Percentiles rank a stretch among this genome's conserved stretches.
These are phyloP conservation scores for Coelomomyces lativittatus DNA, from an alignment of 371 early-diverging fungal species.

Conservation along the genomic window DNA sequence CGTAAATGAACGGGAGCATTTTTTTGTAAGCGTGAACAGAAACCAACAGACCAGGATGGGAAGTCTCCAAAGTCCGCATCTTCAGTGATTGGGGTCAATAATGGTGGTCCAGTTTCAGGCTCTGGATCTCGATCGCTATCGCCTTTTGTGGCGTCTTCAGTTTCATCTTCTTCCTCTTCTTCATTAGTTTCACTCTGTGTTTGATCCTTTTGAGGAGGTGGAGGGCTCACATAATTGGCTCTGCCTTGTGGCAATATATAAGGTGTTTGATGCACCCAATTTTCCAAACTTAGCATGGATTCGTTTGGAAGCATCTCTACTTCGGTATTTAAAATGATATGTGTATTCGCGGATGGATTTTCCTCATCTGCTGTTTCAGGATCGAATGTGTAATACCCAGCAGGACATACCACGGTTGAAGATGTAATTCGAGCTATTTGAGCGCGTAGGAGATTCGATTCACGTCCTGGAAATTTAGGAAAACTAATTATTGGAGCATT, in stretches of 20 bases:
- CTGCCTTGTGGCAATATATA: constrained; percentile 37
- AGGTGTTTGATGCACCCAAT: constrained; percentile 38
- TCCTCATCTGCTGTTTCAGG: constrained; percentile 17
- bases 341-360: constrained; percentile 4
- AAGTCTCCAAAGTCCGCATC: constrained; percentile 10
- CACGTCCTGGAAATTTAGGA: constrained; percentile 22
- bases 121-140: constrained; percentile 6
- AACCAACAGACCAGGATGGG: constrained; percentile 13
- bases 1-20: constrained; percentile 19
- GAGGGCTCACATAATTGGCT: constrained; percentile 13
- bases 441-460: constrained; percentile 31
- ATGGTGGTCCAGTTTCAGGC: constrained; percentile 23
- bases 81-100: constrained; percentile 10
- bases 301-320: constrained; percentile 17
- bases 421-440: constrained; percentile 36
- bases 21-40: constrained; percentile 13
- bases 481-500: constrained; percentile 14
- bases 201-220: too few species aligned
- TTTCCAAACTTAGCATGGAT: constrained; percentile 8
- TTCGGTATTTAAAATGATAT: constrained; percentile 33
- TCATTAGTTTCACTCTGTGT: too few species aligned
- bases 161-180: constrained; percentile 7
- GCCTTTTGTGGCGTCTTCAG: neutral
- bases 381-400: constrained; percentile 31
- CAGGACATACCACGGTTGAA: constrained; percentile 23